Base-by-base conservation (phyloP, 495 filamentous ascomycete species). In the Hypoxylon trugodes region DNA sequence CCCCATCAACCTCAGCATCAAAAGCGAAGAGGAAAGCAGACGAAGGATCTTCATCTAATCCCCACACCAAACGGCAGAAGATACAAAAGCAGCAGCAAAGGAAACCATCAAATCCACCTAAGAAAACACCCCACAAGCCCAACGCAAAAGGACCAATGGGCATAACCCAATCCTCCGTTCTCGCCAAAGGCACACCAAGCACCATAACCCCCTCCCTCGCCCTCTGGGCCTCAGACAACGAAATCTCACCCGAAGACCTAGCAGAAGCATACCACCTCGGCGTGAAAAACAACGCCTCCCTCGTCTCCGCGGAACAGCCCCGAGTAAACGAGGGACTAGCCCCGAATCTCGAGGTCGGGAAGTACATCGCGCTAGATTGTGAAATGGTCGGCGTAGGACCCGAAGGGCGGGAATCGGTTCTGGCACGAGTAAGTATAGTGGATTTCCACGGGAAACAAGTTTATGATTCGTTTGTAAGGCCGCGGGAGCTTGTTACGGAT, bases 351-450 rank as follows among this genome's bases (percentile, higher is more conserved):
- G 84, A 89, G 40, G 70, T 89, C 40, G 93, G 93, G 47, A 95
- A 92, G 82, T 98, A 95, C 69, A 73, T 98, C 38, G 89, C 91
- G 28, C 84, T 98, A 38, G 96, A 98, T 78, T 98, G 95, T 75
- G 95, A 98, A 77, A 98, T 98, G 95, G 94, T 98, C 13, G 95
- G 95, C 33, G 86, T 92, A 8, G 92, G 92, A 1, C 86, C 89
- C 1, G 82, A 81, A 2, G 86, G 89, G 35, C 85, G 90, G 68
- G 74, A 78, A 8, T 89, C 87, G 8, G 85, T 84, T 2, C 83
- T 98, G 25, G 95, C 96, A 2, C 84, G 95, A 9, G 88, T 93
- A 50, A 92, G 89, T 69, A 79, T 96, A 18, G 92, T 96, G 67
- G 96, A 97, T 69, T 98, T 90, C 79, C 91, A 97, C 74, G 91